Conservation (phyloP, 495 filamentous ascomycete species). For the Neurospora sp. region DNA sequence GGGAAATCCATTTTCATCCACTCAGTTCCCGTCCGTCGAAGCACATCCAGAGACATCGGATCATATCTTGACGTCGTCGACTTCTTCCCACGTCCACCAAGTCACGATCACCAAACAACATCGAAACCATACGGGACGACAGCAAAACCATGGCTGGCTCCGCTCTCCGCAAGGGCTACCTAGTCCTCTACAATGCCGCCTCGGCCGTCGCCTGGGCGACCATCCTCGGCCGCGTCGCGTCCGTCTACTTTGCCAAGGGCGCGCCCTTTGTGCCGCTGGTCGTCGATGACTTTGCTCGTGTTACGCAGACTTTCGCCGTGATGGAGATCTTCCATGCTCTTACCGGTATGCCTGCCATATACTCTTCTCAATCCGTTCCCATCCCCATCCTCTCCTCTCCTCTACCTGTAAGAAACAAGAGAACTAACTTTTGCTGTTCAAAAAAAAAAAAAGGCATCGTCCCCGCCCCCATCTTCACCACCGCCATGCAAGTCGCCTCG, state of each 20-base stretch:
- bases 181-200: constrained; percentile 72
- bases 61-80: not conserved
- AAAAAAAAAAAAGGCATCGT: constrained; percentile 50
- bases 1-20: not conserved
- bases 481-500: constrained; percentile 75
- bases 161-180: constrained; percentile 48
- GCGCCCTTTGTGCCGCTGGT: constrained; percentile 31
- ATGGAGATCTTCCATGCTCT: constrained; percentile 76
- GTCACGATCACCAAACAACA: not conserved
- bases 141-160: constrained; percentile 11
- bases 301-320: constrained; percentile 72
- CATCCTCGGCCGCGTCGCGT: constrained; percentile 50
- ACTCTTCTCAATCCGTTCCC: no score
- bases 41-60: not conserved
- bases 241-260: constrained; percentile 17
- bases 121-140: not conserved
- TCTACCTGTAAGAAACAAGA: not conserved
- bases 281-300: constrained; percentile 55
- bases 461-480: constrained; percentile 74
- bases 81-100: not conserved
- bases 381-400: not conserved
- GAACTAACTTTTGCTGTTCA: not conserved
- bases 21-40: not conserved
- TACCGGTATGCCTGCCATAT: constrained; percentile 37
- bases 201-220: constrained; percentile 65